Percentiles rank a stretch among this genome's conserved stretches.
Conservation (phyloP, 768 basidiomycete genomes). For the Tulasnella sp. region DNA sequence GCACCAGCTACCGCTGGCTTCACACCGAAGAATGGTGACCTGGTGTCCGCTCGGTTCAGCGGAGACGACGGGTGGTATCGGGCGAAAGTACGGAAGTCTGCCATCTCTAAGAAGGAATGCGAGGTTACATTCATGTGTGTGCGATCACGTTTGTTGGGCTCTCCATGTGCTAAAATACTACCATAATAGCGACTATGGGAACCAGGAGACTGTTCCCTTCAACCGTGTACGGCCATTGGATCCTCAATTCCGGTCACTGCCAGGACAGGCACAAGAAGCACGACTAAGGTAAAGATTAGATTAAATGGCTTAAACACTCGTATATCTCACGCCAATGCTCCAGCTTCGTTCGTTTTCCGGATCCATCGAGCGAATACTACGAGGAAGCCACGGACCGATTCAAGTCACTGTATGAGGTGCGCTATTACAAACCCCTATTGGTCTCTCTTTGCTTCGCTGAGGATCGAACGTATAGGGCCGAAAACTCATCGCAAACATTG, state of each 20-base stretch:
- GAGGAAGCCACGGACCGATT: constrained; percentile 79
- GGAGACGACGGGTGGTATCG: constrained; percentile 90
- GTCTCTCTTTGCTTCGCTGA: neutral
- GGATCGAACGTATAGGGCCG: constrained; percentile 43
- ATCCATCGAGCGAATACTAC: constrained; percentile 76
- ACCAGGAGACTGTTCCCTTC: constrained; percentile 81
- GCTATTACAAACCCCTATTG: constrained; percentile 8
- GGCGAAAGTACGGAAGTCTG: constrained; percentile 79
- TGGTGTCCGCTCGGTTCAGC: constrained; percentile 48
- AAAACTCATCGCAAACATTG: constrained; percentile 92
- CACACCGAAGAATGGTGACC: constrained; percentile 70
- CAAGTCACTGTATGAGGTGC: constrained; percentile 61
- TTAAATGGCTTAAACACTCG: neutral
- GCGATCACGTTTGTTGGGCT: neutral
- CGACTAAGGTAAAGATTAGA: constrained; percentile 54
- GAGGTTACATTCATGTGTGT: constrained; percentile 75
- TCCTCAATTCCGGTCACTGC: constrained; percentile 75
- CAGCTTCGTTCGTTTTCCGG: constrained; percentile 80
- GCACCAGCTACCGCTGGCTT: constrained; percentile 52
- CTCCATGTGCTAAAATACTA: neutral
- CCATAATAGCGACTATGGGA: constrained; percentile 60
- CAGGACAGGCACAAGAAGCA: constrained; percentile 78
- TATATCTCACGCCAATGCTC: neutral
- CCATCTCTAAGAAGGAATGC: constrained; percentile 83
- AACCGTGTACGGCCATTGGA: constrained; percentile 71